phyloP scores from a whole-genome alignment of 345 rosid genomes.

The Bruguiera gymnorhiza region DNA sequence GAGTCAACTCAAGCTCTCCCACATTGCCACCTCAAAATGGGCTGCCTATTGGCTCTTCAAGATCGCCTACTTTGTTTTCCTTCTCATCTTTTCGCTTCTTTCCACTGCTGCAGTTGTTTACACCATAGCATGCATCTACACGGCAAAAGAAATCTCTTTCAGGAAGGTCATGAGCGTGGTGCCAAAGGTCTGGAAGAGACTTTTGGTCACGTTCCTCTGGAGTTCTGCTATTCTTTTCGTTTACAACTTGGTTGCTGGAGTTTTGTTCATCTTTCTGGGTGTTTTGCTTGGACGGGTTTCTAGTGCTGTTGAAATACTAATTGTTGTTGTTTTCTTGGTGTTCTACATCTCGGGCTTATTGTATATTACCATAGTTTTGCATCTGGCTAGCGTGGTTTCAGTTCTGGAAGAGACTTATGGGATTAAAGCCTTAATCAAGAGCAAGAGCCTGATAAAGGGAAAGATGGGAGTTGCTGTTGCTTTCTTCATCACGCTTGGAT shows the following conservation, averaged over 20 bases:
- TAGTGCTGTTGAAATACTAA: neutral
- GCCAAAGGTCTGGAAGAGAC: conserved; percentile 49
- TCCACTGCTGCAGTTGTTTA: conserved; percentile 52
- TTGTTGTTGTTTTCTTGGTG: neutral
- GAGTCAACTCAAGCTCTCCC: neutral
- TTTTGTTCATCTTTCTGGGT: neutral
- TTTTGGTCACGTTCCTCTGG: conserved; percentile 43
- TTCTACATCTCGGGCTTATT: conserved; percentile 26
- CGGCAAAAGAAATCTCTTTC: conserved; percentile 30
- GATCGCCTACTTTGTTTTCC: conserved; percentile 26
- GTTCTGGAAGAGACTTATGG: conserved; percentile 9
- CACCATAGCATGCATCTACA: conserved; percentile 41
- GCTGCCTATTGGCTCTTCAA: conserved; percentile 22
- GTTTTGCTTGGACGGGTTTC: neutral
- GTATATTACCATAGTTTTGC: conserved; percentile 17
- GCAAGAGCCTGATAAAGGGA: conserved; percentile 16
- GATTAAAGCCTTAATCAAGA: conserved; percentile 10
- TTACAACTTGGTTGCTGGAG: neutral
- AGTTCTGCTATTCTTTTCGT: conserved; percentile 14
- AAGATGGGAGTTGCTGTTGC: conserved; percentile 4
- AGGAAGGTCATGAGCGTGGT: conserved; percentile 37
- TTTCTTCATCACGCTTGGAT: conserved; percentile 2
- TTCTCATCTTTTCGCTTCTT: conserved; percentile 32
- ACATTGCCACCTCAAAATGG: too few species aligned
- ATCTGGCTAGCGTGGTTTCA: conserved; percentile 8